Conservation (phyloP, 371 early-diverging fungal genomes). For the Mucor plumbeus region DNA sequence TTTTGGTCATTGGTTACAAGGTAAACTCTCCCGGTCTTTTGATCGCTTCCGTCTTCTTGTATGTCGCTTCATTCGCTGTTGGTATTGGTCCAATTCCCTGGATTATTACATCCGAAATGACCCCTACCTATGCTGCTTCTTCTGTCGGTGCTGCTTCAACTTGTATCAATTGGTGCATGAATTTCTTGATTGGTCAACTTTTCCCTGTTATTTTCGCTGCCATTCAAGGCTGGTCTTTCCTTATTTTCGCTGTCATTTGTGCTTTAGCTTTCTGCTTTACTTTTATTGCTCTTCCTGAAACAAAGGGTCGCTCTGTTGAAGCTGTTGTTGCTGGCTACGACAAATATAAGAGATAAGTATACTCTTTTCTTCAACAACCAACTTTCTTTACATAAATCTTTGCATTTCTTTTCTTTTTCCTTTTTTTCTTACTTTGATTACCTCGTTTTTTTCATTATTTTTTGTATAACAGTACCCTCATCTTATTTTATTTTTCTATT, state of each 20-base stretch:
- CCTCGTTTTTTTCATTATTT: neutral
- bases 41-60: slow-evolving; percentile 69
- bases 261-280: slow-evolving; percentile 29
- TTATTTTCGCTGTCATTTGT: slow-evolving; percentile 55
- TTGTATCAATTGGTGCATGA: slow-evolving; percentile 66
- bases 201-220: slow-evolving; percentile 66
- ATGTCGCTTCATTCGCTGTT: slow-evolving; percentile 78
- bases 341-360: slow-evolving; percentile 6
- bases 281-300: slow-evolving; percentile 74
- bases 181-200: slow-evolving; percentile 55
- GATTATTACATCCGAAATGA: slow-evolving; percentile 71
- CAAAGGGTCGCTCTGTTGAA: slow-evolving; percentile 70
- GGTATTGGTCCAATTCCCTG: slow-evolving; percentile 88
- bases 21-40: slow-evolving; percentile 54
- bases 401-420: neutral
- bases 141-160: slow-evolving; percentile 55
- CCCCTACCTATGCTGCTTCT: slow-evolving; percentile 65
- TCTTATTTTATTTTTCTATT: neutral
- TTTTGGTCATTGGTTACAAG: slow-evolving; percentile 61
- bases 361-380: neutral
- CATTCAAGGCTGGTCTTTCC: slow-evolving; percentile 68
- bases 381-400: neutral
- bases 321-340: slow-evolving; percentile 39
- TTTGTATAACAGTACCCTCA: neutral
- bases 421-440: neutral